Conservation (phyloP, 208 protist genomes). For the Tritrichomonas musculus region DNA sequence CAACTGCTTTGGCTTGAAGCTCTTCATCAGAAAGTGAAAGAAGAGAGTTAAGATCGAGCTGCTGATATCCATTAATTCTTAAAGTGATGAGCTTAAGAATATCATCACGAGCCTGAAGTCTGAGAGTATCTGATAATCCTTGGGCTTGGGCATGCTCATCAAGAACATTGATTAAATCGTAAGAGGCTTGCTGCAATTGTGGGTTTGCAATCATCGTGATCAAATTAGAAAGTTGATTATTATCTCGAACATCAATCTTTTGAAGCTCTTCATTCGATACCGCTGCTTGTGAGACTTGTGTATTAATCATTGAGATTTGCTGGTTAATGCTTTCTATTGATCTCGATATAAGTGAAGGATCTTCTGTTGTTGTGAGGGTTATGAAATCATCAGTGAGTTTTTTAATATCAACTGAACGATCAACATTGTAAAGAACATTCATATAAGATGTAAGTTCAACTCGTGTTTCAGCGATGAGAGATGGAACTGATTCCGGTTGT, state of each 20-base stretch:
- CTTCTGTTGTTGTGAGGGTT: too few relatives aligned
- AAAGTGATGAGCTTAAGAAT: not conserved
- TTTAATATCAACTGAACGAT: too few relatives aligned
- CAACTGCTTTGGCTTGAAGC: not conserved
- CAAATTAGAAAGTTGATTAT: not conserved
- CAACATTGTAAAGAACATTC: too few relatives aligned
- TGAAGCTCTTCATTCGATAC: not conserved
- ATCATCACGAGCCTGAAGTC: not conserved
- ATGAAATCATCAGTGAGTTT: too few relatives aligned
- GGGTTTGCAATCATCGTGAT: not conserved
- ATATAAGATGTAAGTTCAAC: too few relatives aligned
- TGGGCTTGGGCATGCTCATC: too few relatives aligned
- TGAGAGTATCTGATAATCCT: too few relatives aligned
- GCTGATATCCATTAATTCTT: not conserved
- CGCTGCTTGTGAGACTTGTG: not conserved
- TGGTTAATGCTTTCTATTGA: too few relatives aligned
- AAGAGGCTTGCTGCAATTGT: not conserved
- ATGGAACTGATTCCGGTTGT: not conserved
- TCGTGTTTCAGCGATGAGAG: too few relatives aligned
- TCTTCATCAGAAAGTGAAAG: not conserved
- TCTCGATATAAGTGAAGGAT: too few relatives aligned
- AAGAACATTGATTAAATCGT: not conserved
- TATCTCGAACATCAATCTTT: not conserved
- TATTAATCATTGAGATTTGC: not conserved
- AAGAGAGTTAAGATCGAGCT: not conserved